Base-by-base conservation (phyloP, 2,329 filamentous ascomycete genomes). In the Colletotrichum acutatum region DNA sequence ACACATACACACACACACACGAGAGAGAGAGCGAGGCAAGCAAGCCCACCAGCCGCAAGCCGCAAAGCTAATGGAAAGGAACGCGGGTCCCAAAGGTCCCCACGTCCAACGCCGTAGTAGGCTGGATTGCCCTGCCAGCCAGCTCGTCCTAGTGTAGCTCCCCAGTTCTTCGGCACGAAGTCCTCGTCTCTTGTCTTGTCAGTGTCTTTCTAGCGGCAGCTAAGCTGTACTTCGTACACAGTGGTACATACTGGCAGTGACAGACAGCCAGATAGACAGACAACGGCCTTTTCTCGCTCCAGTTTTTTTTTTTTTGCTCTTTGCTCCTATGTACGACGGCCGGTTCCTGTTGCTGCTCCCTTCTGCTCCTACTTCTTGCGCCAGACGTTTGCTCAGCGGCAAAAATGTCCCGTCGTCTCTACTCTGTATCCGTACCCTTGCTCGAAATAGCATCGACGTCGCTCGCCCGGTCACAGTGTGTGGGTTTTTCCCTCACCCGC, bases 381-480 rank as follows among this genome's bases (percentile, higher is more conserved):
- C 42, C 42, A 46, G 6, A 46, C 42, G 19, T 4, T 46, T 46
- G 30, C 57, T 24, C 69, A 52, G 64, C 69, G 34, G 58, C 69
- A 64, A 53, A 53, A 46, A 63, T 64, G 34, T 61, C 54, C 66
- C 66, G 56, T 72, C 70, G 60, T 65, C 66, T 26, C 66, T 70
- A 28, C 42, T 46, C 19, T 46, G 42, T 46, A 46, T 42, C 42
- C 7, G 42, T 46, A 46, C 42, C 42, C 62, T 56, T 54, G 66
- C 70, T 70, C 70, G 60, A 72, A 72, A 72, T 72, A 72, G 70
- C 70, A 72, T 72, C 66, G 54, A 72, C 46, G 61, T 63, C 46
- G 61, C 30, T 56, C 70, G 70, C 70, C 70, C 70, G 66, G 70
- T 65, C 70, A 72, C 70, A 72, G 70, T 74, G 71, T 74, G 71